Percentiles rank a stretch among this genome's conserved stretches.
Evolutionary conservation across 345 rosid genomes (phyloP).

Genomic region (Rhizophora apiculata): DNA sequence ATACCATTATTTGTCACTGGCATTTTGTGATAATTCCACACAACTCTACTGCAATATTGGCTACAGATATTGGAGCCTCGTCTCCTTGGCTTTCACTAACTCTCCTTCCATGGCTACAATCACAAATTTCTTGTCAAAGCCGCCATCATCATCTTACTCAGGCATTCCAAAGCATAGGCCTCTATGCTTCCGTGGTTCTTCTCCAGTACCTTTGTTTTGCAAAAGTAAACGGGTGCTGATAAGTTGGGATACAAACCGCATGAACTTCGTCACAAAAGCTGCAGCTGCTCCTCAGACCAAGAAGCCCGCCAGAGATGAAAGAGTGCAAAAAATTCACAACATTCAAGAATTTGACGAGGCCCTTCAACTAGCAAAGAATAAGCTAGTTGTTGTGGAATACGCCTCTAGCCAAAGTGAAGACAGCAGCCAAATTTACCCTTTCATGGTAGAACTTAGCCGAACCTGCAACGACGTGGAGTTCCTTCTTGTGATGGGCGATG

Average conservation of each 20-base stretch:
- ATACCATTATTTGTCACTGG: neutral
- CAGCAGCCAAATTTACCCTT: constrained; percentile 70
- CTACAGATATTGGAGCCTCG: neutral
- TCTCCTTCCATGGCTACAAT: constrained; percentile 45
- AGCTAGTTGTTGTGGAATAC: constrained; percentile 77
- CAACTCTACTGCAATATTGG: neutral
- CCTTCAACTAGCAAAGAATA: constrained; percentile 52
- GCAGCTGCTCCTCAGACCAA: constrained; percentile 47
- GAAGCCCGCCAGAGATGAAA: constrained; percentile 46
- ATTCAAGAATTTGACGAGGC: constrained; percentile 74
- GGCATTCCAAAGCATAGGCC: constrained; percentile 17
- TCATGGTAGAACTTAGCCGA: constrained; percentile 79
- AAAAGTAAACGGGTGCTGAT: constrained; percentile 1
- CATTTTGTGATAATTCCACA: neutral
- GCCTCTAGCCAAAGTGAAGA: constrained; percentile 50
- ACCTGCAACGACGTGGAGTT: constrained; percentile 79
- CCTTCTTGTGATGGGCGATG: constrained; percentile 80
- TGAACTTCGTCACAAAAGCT: constrained; percentile 30
- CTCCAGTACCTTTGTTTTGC: constrained; percentile 9
- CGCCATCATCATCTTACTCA: constrained; percentile 34
- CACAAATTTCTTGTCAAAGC: constrained; percentile 49
- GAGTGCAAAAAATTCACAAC: constrained; percentile 62
- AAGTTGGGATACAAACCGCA: constrained; percentile 4
- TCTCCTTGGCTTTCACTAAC: neutral
- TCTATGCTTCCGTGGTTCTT: constrained; percentile 23